Evolutionary conservation across 2,329 filamentous ascomycete species (phyloP).

Genomic region (Pseudogymnoascus destructans): DNA sequence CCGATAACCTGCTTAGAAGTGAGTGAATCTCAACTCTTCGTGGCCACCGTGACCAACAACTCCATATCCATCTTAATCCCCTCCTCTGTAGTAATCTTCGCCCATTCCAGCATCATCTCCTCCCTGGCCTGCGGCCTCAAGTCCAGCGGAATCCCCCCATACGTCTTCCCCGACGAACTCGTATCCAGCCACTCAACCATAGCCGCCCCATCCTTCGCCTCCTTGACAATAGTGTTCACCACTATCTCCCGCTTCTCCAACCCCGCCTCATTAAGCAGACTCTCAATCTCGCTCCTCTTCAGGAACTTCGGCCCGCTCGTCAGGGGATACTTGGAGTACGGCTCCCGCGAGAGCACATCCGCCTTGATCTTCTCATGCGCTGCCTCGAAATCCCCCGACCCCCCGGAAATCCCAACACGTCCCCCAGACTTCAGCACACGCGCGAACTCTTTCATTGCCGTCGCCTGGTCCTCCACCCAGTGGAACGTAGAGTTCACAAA

Average conservation of each 20-base stretch:
- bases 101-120: constrained; percentile 25
- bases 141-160: constrained; percentile 24
- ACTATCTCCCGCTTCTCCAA: constrained; percentile 16
- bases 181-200: constrained; percentile 26
- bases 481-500: constrained; percentile 23
- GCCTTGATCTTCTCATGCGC: not conserved
- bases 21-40: not conserved
- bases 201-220: constrained; percentile 12
- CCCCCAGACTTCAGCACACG: constrained; percentile 20
- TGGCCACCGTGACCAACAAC: constrained; percentile 15
- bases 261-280: constrained; percentile 18
- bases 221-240: constrained; percentile 22
- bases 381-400: not conserved
- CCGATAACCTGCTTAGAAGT: not conserved
- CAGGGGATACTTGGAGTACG: constrained; percentile 19
- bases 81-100: constrained; percentile 20
- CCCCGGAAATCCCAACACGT: not conserved
- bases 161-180: constrained; percentile 26
- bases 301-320: constrained; percentile 20
- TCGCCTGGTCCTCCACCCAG: constrained; percentile 22
- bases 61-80: constrained; percentile 25
- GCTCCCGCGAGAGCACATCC: constrained; percentile 21
- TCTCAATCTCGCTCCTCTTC: constrained; percentile 17
- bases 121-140: constrained; percentile 21
- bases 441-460: constrained; percentile 17